Conservation (phyloP, 148 eudicot species). For the Euryodendron excelsum region DNA sequence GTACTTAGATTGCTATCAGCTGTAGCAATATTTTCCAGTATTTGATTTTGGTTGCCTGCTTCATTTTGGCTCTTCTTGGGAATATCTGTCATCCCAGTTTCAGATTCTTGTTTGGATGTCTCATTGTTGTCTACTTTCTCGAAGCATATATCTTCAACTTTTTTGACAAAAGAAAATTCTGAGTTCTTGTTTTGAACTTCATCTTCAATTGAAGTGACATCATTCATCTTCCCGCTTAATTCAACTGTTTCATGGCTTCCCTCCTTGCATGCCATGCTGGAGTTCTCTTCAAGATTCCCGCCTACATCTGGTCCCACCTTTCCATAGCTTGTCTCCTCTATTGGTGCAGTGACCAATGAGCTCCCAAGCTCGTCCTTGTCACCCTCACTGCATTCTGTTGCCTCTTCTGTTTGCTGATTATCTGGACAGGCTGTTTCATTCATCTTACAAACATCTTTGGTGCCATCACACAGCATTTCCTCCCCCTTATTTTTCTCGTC, state of each 20-base stretch:
- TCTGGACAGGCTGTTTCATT: not conserved
- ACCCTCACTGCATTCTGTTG: not conserved
- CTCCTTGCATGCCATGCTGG: slow-evolving; percentile 5
- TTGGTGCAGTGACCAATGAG: not conserved
- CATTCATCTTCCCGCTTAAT: slow-evolving; percentile 8
- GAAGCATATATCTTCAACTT: not conserved
- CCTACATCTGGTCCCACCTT: slow-evolving; percentile 3
- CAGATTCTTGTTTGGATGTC: not conserved
- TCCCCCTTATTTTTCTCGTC: not conserved
- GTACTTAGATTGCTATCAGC: slow-evolving; percentile 1
- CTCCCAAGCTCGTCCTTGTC: not conserved
- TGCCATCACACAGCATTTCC: not conserved
- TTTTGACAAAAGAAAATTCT: not conserved
- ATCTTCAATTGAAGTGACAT: not conserved
- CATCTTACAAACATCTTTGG: not conserved
- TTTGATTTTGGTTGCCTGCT: not conserved
- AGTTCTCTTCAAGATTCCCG: not conserved
- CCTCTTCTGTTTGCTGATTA: slow-evolving; percentile 3
- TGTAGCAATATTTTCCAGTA: not conserved
- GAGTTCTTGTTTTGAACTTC: not conserved
- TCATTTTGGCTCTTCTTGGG: not conserved
- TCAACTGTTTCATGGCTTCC: slow-evolving; percentile 7
- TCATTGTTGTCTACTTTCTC: not conserved
- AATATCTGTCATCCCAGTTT: slow-evolving; percentile 4
- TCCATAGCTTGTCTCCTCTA: not conserved